Evolutionary conservation across 2,329 filamentous ascomycete species (phyloP), one percentile per base, ranked within the genome.

Genomic region (Diaporthe citri): DNA sequence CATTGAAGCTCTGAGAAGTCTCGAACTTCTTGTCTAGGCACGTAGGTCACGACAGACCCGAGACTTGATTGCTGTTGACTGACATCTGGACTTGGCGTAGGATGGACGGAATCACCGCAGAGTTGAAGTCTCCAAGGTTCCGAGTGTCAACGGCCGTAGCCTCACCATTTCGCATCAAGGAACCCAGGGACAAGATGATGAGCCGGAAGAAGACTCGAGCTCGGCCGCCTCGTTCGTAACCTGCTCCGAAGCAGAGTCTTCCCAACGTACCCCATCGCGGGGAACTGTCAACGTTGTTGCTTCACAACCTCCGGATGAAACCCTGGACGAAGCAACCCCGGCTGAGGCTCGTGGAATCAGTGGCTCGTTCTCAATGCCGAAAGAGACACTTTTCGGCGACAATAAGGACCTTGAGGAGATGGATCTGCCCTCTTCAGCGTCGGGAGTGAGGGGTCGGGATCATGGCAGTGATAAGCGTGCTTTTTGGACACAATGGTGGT

Each of bases 11-110:
- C 12, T 17, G 31, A 51, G 13, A 1, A 17, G 4, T n/a, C 12
- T 1, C 1, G 1, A 1, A 22, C 1, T 6, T 4, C 25, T 12
- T 12, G 3, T 2, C 5, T 25, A 9, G 17, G 13, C 15, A 7
- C 4, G 3, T 0, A 8, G 12, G 2, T 34, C 5, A 4, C 20
- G 22, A 51, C 20, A 17, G 1, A 20, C 31, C 13, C 17, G 28
- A 3, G 9, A 9, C 22, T n/a, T 41, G 34, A 22, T 31, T 17
- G 6, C 17, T 39, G 22, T 15, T 67, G 34, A 67, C 31, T n/a
- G 13, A n/a, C n/a, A n/a, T n/a, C n/a, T n/a, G n/a, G n/a, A 34
- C 20, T 13, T 36, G 22, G n/a, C 31, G 12, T 34, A 67, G 64
- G 46, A 25, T 22, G 46, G 46, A 52, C 8, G 31, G 22, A 39